Percentiles rank a stretch among this genome's conserved stretches.
These are phyloP conservation scores for Fusarium beomiforme DNA, from an alignment of 2,329 filamentous ascomycete species.

Conservation along the genomic window DNA sequence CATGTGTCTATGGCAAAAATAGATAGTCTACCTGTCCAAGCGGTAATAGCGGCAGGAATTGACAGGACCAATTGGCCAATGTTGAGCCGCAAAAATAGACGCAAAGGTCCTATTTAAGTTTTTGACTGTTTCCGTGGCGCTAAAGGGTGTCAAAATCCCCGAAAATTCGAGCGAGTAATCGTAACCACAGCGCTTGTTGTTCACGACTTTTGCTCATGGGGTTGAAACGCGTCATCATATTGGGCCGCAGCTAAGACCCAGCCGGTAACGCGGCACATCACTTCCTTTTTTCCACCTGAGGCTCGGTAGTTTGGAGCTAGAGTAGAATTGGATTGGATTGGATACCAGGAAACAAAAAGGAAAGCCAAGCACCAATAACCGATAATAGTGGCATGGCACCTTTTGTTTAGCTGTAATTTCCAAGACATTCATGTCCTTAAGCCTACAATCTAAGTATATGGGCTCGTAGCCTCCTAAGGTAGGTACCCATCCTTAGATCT, in stretches of 20 bases:
- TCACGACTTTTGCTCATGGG: conserved; percentile 1
- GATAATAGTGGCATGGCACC: not conserved
- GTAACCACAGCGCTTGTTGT: conserved; percentile 15
- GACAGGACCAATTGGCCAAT: conserved; percentile 9
- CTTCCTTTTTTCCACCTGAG: conserved; percentile 26
- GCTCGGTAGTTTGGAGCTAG: conserved; percentile 20
- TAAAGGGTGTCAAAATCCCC: conserved; percentile 4
- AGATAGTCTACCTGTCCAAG: not conserved
- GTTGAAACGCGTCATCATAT: conserved; percentile 40
- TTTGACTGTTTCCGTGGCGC: conserved; percentile 5
- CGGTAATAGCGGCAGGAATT: conserved; percentile 12
- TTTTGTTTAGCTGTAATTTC: not conserved
- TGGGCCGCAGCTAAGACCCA: conserved; percentile 37
- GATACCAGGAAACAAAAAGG: conserved; percentile 1
- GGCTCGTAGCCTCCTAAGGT: not conserved
- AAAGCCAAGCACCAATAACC: conserved; percentile 15
- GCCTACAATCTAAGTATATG: not conserved
- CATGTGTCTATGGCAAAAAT: not conserved
- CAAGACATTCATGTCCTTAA: not conserved
- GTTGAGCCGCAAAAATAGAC: conserved; percentile 28
- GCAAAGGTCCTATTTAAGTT: not conserved
- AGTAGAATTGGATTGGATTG: not conserved
- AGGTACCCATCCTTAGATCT: not conserved
- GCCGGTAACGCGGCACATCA: conserved; percentile 37
- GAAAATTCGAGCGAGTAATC: not conserved